Evolutionary conservation across 805 yeast genomes (phyloP).

Genomic region (Kuraishia borneana): DNA sequence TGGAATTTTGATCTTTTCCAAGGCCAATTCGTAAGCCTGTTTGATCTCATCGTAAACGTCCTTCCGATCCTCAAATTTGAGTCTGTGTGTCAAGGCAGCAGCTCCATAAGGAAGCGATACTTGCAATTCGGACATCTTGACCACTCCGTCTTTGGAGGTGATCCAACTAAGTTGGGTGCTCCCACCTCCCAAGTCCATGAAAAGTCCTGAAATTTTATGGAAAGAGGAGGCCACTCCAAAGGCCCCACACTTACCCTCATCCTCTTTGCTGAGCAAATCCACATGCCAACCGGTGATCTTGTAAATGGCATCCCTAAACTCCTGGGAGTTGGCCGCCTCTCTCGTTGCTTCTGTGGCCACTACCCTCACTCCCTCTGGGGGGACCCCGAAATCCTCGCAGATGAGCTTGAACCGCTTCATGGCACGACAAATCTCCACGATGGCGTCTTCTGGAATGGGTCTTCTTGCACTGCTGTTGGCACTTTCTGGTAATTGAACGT

Average conservation of each 20-base stretch:
- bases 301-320: constrained; percentile 42
- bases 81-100: constrained; percentile 48
- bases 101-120: constrained; percentile 68
- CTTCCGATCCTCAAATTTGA: constrained; percentile 37
- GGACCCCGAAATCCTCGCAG: constrained; percentile 67
- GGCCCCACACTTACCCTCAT: constrained; percentile 58
- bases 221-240: constrained; percentile 70
- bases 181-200: constrained; percentile 69
- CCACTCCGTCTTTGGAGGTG: constrained; percentile 40
- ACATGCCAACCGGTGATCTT: constrained; percentile 61
- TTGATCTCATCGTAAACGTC: constrained; percentile 42
- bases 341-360: constrained; percentile 71
- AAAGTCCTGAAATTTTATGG: constrained; percentile 53
- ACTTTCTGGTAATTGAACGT: constrained; percentile 34
- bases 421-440: constrained; percentile 48
- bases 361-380: constrained; percentile 44
- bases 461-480: constrained; percentile 18
- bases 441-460: constrained; percentile 48
- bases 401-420: constrained; percentile 58
- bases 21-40: constrained; percentile 36
- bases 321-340: constrained; percentile 53
- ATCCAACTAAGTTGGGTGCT: constrained; percentile 65
- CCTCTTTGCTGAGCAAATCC: constrained; percentile 43
- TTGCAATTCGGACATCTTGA: constrained; percentile 43
- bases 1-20: constrained; percentile 42